Base-by-base conservation (phyloP, 2,329 filamentous ascomycete species). In the Periconia sp. region DNA sequence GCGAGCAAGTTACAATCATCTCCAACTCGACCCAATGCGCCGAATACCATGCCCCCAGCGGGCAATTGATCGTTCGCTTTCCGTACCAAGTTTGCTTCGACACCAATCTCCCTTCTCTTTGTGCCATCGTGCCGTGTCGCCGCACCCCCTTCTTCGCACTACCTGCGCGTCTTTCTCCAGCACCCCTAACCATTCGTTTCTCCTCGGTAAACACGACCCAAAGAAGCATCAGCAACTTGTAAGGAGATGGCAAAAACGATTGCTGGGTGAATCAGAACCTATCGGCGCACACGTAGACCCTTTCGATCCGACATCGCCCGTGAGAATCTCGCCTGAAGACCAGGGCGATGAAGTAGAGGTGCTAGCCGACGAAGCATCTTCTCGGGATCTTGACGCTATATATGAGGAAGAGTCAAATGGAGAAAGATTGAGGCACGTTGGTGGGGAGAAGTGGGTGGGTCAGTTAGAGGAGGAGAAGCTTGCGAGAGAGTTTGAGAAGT, bases 361-460 rank as follows among this genome's bases (percentile, higher is more conserved):
- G 15, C 55, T 73, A 13, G 20, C 20, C 13, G 35, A 40, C n/a
- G 14, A 69, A 31, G 45, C 15, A 11, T 5, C n/a, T 18, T 27
- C 18, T 9, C 15, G 17, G 18, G 27, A 44, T 9, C 20, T 20
- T 6, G 40, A 41, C 15, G 27, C 43, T 17, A 17, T 51, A 8
- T 84, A 84, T 68, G 64, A 73, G 47, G 74, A 75, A 17, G 78
- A 82, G 23, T 67, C 66, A 33, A 79, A 73, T 3, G 83, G 81
- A 80, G 73, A 82, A 49, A 80, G 79, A 0, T 68, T 88, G 54
- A 76, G 81, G 59, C 73, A 71, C 47, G 75, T 88, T 33, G 86
- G 86, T 37, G 73, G 74, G 7, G 77, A 78, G 54, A 64, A 78
- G 49, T 79, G 76, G 75, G 62, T 71, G 33, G 66, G 65, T 56